phyloP scores from a whole-genome alignment of 176 grass and related monocot species.

The Eleusine coracana region DNA sequence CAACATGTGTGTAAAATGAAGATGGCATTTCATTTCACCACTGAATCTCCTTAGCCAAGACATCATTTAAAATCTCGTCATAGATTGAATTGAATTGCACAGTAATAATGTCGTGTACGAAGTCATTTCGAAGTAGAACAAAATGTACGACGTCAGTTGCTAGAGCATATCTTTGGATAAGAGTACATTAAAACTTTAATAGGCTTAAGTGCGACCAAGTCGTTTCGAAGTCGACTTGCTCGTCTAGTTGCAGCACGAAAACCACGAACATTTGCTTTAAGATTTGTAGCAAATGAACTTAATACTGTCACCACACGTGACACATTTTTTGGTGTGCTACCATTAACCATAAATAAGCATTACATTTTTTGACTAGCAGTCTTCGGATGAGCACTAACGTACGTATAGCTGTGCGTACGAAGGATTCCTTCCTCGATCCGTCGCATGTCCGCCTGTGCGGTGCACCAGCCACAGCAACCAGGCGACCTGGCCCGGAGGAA shows the following conservation, averaged over 20 bases:
- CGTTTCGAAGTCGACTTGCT: neutral
- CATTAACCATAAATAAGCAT: neutral
- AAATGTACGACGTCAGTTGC: no score
- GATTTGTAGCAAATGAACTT: neutral
- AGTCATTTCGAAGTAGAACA: no score
- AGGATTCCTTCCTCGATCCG: slow-evolving; percentile 1
- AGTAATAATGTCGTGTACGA: neutral
- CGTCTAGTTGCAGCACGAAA: neutral
- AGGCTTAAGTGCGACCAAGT: neutral
- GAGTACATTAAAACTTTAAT: neutral
- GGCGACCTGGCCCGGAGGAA: neutral
- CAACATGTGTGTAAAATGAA: neutral
- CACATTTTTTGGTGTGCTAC: neutral
- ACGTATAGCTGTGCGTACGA: neutral
- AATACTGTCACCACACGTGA: neutral
- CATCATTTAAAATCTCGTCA: neutral
- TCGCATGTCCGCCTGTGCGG: neutral
- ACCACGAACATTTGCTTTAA: neutral
- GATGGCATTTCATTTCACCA: slow-evolving; percentile 14
- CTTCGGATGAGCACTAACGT: neutral
- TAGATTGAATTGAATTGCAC: neutral
- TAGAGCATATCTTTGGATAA: neutral
- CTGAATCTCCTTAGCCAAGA: neutral
- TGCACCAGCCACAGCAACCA: neutral
- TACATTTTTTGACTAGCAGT: neutral